Conservation (phyloP, 805 yeast species). For the Candida stauntonica region DNA sequence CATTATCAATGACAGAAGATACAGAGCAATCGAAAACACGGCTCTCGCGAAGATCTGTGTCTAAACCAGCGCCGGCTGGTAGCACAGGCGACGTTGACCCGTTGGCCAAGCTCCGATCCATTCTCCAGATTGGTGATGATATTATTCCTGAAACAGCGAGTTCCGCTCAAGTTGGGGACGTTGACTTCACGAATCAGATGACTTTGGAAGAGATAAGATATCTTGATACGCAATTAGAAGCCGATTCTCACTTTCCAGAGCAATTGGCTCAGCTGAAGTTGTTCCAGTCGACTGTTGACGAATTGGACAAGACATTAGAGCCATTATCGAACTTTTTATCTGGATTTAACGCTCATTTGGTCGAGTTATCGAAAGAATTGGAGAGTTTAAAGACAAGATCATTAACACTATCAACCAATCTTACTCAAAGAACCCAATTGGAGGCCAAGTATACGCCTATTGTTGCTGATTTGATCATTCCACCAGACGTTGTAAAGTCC, state of each 20-base stretch:
- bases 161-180: neutral
- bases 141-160: too few relatives aligned
- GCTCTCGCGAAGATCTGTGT: slow-evolving; percentile 16
- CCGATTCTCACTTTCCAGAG: slow-evolving; percentile 3
- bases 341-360: slow-evolving; percentile 54
- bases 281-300: slow-evolving; percentile 15
- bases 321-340: slow-evolving; percentile 52
- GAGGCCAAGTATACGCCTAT: slow-evolving; percentile 62
- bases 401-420: slow-evolving; percentile 40
- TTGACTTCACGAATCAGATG: neutral
- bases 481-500: slow-evolving; percentile 63
- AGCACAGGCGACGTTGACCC: slow-evolving; percentile 5
- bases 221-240: slow-evolving; percentile 1
- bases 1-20: neutral
- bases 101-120: slow-evolving; percentile 1
- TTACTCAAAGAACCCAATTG: slow-evolving; percentile 43
- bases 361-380: slow-evolving; percentile 54
- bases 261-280: slow-evolving; percentile 18
- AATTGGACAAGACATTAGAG: slow-evolving; percentile 27
- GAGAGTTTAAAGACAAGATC: slow-evolving; percentile 55
- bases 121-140: slow-evolving; percentile 7
- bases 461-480: slow-evolving; percentile 69
- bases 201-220: slow-evolving; percentile 20
- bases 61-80: slow-evolving; percentile 15
- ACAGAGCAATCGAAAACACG: slow-evolving; percentile 1